These are phyloP conservation scores for Penicillium brevicompactum DNA, from an alignment of 2,329 filamentous ascomycete genomes.

Conservation along the genomic window DNA sequence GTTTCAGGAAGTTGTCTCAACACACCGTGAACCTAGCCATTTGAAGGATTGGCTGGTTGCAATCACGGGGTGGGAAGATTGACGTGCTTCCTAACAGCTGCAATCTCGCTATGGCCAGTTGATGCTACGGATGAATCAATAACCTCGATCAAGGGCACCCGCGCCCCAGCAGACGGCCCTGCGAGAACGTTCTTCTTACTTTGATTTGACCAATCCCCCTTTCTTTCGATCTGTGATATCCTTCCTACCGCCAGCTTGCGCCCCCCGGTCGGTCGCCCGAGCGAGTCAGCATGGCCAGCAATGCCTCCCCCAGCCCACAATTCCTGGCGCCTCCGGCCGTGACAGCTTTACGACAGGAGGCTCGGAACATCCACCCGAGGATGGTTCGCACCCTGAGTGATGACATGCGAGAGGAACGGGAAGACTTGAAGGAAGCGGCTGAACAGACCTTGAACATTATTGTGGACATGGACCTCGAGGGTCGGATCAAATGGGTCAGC, in stretches of 20 bases:
- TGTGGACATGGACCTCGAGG: slow-evolving; percentile 87
- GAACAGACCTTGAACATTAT: slow-evolving; percentile 97
- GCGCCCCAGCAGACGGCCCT: slow-evolving; percentile 48
- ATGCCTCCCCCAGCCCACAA: slow-evolving; percentile 40
- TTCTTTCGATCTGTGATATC: not conserved
- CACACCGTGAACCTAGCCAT: not conserved
- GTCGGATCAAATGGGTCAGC: slow-evolving; percentile 91
- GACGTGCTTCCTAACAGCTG: slow-evolving; percentile 7
- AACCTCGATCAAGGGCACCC: slow-evolving; percentile 43
- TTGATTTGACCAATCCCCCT: slow-evolving; percentile 1
- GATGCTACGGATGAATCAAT: slow-evolving; percentile 45
- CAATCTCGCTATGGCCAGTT: slow-evolving; percentile 41
- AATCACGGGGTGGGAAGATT: not conserved
- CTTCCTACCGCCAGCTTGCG: slow-evolving; percentile 5
- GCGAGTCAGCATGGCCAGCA: slow-evolving; percentile 44
- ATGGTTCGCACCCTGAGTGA: slow-evolving; percentile 73
- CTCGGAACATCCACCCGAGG: slow-evolving; percentile 40
- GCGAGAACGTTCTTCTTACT: slow-evolving; percentile 25
- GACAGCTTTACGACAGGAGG: slow-evolving; percentile 47
- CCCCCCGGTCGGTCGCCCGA: slow-evolving; percentile 11
- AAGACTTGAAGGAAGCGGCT: slow-evolving; percentile 91
- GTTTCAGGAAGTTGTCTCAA: slow-evolving; percentile 6
- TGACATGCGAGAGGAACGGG: slow-evolving; percentile 88
- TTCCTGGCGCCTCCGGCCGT: slow-evolving; percentile 49
- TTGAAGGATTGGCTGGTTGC: not conserved